These are phyloP conservation scores for Crithidia thermophila DNA, from an alignment of 208 protist genomes.

Conservation along the genomic window DNA sequence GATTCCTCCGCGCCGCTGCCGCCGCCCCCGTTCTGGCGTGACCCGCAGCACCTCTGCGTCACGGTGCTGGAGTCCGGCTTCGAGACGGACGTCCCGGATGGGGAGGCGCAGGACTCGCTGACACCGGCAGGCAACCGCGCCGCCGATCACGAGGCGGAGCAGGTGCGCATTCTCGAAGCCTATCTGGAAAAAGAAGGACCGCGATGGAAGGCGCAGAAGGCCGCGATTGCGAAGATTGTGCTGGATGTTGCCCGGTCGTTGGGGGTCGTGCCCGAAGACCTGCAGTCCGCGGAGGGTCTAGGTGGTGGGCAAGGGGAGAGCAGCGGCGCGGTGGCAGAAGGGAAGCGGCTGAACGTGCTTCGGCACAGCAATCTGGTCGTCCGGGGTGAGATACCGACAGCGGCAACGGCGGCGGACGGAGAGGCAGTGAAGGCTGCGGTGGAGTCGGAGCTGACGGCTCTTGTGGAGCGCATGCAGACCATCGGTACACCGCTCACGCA, in stretches of 20 bases:
- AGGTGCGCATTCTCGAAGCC: constrained; percentile 65
- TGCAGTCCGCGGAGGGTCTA: constrained; percentile 47
- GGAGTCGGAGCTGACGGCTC: constrained; percentile 49
- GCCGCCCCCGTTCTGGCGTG: constrained; percentile 53
- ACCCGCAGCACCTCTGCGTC: constrained; percentile 56
- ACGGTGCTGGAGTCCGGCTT: constrained; percentile 82
- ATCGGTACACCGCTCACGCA: constrained; percentile 42
- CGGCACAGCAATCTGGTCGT: constrained; percentile 85
- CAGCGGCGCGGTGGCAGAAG: not conserved
- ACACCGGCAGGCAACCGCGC: constrained; percentile 30
- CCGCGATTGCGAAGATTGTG: constrained; percentile 58
- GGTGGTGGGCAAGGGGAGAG: not conserved
- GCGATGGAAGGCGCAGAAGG: constrained; percentile 80
- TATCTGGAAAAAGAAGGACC: constrained; percentile 64
- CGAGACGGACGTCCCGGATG: constrained; percentile 63
- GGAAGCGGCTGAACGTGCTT: constrained; percentile 47
- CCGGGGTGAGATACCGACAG: constrained; percentile 68
- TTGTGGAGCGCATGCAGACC: constrained; percentile 54
- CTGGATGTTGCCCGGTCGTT: constrained; percentile 47
- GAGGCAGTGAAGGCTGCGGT: no score
- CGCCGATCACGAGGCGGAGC: constrained; percentile 51
- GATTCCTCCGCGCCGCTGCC: no score
- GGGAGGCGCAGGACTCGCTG: constrained; percentile 40
- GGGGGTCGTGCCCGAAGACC: constrained; percentile 53
- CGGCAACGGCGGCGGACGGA: no score